These are phyloP conservation scores for Cordyceps farinosa DNA, from an alignment of 2,329 filamentous ascomycete species.

Conservation along the genomic window DNA sequence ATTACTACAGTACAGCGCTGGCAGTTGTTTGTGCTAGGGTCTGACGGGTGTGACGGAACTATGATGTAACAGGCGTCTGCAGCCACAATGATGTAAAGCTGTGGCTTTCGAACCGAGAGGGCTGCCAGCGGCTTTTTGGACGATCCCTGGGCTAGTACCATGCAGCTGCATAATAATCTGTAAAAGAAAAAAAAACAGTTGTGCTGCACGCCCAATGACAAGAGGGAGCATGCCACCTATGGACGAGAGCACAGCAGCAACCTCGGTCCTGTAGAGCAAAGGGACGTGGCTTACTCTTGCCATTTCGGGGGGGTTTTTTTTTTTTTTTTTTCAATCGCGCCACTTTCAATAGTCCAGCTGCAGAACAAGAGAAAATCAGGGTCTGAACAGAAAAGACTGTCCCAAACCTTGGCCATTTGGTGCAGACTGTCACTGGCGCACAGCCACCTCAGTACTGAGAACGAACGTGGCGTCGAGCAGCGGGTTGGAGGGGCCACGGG, in stretches of 20 bases:
- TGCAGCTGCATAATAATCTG: not conserved
- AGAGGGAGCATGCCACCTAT: not conserved
- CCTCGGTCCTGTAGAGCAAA: not conserved
- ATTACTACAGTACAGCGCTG: not conserved
- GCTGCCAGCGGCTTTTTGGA: no score
- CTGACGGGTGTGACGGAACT: not conserved
- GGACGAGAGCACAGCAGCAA: not conserved
- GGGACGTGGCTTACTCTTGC: no score
- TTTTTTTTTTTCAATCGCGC: not conserved
- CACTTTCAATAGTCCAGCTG: not conserved
- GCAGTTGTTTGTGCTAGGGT: not conserved
- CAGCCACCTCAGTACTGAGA: conserved; percentile 7
- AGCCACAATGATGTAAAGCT: not conserved
- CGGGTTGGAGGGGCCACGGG: not conserved
- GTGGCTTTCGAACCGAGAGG: not conserved
- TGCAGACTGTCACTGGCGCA: not conserved
- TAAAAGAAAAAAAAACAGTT: no score
- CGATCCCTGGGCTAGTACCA: not conserved
- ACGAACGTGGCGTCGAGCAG: not conserved
- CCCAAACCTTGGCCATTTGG: not conserved
- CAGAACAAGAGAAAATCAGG: not conserved
- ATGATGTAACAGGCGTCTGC: not conserved
- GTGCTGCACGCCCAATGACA: no score
- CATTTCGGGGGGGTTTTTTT: no score
- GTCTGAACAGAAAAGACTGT: not conserved